phyloP scores from a whole-genome alignment of 2,329 filamentous ascomycete species.

The Endoconidiophora polonica region DNA sequence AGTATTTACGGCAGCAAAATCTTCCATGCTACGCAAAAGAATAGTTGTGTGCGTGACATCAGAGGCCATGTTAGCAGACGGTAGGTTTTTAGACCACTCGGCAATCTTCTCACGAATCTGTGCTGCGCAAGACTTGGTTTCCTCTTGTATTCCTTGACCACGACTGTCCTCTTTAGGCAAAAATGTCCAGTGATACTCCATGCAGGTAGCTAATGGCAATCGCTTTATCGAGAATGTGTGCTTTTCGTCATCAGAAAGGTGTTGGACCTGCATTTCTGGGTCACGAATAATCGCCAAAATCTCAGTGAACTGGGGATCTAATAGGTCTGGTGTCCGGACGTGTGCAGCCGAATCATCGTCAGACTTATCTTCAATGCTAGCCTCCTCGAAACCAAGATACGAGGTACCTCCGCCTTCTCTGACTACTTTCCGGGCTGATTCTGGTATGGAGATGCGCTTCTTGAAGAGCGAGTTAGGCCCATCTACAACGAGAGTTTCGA shows the following conservation, averaged over 20 bases:
- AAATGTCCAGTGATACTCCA: slow-evolving; percentile 25
- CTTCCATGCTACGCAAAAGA: slow-evolving; percentile 60
- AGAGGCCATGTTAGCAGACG: slow-evolving; percentile 19
- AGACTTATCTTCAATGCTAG: slow-evolving; percentile 32
- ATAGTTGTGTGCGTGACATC: slow-evolving; percentile 43
- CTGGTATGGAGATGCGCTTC: slow-evolving; percentile 46
- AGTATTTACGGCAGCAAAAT: slow-evolving; percentile 60
- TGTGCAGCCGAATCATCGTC: slow-evolving; percentile 7
- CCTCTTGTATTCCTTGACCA: slow-evolving; percentile 25
- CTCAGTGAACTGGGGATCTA: slow-evolving; percentile 44
- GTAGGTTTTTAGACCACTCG: slow-evolving; percentile 15
- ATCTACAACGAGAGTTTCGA: slow-evolving; percentile 78
- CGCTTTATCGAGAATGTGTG: slow-evolving; percentile 12
- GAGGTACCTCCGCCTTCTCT: slow-evolving; percentile 60
- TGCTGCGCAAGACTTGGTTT: slow-evolving; percentile 31
- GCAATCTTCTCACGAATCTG: slow-evolving; percentile 27
- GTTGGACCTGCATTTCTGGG: slow-evolving; percentile 1
- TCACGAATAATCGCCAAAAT: slow-evolving; percentile 22
- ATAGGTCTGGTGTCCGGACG: slow-evolving; percentile 43
- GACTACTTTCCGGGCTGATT: slow-evolving; percentile 34
- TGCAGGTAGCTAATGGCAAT: neutral
- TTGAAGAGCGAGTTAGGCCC: slow-evolving; percentile 62
- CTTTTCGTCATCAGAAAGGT: neutral
- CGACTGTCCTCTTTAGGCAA: slow-evolving; percentile 17
- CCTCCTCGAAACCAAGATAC: slow-evolving; percentile 48